Evolutionary conservation across 257 asterid species (phyloP).

Genomic region (Apocynum venetum): DNA sequence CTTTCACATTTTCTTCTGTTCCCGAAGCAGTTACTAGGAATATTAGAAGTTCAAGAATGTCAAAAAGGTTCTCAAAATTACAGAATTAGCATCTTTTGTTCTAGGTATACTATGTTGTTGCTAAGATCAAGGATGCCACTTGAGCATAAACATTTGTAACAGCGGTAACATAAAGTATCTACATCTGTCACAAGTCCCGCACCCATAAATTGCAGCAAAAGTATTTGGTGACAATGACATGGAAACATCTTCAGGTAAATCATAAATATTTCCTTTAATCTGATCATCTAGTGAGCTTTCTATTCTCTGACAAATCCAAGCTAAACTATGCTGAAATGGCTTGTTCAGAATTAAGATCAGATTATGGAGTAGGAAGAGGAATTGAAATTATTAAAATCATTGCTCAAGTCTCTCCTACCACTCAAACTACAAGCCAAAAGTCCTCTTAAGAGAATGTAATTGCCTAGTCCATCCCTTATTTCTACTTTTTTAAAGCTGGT

Average conservation of each 20-base stretch:
- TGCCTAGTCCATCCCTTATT: background rate
- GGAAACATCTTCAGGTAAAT: background rate
- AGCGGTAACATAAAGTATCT: background rate
- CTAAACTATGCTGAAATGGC: no score
- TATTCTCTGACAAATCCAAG: background rate
- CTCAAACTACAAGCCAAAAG: background rate
- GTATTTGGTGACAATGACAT: background rate
- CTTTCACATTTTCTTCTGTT: slow-evolving; percentile 29
- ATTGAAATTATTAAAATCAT: background rate
- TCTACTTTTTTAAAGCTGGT: background rate
- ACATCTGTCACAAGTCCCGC: background rate
- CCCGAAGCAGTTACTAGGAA: slow-evolving; percentile 21
- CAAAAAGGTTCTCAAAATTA: background rate
- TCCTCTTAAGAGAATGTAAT: background rate
- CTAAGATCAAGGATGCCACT: background rate
- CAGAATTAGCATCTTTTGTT: background rate
- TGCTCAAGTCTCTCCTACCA: no score
- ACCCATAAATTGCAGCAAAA: background rate
- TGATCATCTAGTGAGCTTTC: background rate
- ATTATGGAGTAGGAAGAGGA: background rate
- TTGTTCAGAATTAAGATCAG: background rate
- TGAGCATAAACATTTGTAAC: background rate
- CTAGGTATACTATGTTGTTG: background rate
- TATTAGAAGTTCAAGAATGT: background rate
- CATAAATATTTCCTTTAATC: background rate